These are phyloP conservation scores for Penicillium italicum DNA, from an alignment of 2,329 filamentous ascomycete genomes.

Conservation along the genomic window DNA sequence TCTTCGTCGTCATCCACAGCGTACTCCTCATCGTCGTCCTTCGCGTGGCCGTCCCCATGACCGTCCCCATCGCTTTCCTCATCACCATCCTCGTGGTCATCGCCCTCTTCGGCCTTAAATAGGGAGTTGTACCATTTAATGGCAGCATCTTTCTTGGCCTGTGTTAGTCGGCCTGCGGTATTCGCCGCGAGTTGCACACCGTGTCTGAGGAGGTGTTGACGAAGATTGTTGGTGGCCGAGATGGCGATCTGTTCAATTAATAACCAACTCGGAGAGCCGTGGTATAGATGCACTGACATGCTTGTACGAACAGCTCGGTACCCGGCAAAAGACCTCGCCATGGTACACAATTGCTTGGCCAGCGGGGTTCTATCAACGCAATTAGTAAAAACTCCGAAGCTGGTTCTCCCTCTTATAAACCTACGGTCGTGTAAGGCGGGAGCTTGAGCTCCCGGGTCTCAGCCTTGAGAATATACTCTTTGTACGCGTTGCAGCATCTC, in stretches of 20 bases:
- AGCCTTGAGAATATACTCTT: not conserved
- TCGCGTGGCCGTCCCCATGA: fast-evolving
- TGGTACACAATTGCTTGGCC: not conserved
- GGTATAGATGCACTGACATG: not conserved
- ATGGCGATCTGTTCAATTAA: not conserved
- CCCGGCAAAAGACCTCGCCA: not conserved
- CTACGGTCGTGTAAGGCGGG: not conserved
- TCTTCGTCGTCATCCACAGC: not conserved
- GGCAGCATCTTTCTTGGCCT: not conserved
- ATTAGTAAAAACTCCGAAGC: not conserved
- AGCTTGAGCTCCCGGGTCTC: not conserved
- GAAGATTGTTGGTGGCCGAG: not conserved
- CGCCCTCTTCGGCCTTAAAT: not conserved
- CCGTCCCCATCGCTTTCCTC: not conserved
- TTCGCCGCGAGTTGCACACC: not conserved
- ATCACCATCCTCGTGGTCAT: not conserved
- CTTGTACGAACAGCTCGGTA: not conserved
- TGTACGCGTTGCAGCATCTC: not conserved
- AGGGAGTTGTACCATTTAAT: not conserved
- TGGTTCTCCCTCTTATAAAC: not conserved
- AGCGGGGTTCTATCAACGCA: not conserved
- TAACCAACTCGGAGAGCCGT: not conserved
- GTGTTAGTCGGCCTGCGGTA: not conserved
- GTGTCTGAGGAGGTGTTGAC: not conserved
- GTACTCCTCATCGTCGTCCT: not conserved